phyloP scores from a whole-genome alignment of 305 asterid genomes.

The Fraxinus floribunda region DNA sequence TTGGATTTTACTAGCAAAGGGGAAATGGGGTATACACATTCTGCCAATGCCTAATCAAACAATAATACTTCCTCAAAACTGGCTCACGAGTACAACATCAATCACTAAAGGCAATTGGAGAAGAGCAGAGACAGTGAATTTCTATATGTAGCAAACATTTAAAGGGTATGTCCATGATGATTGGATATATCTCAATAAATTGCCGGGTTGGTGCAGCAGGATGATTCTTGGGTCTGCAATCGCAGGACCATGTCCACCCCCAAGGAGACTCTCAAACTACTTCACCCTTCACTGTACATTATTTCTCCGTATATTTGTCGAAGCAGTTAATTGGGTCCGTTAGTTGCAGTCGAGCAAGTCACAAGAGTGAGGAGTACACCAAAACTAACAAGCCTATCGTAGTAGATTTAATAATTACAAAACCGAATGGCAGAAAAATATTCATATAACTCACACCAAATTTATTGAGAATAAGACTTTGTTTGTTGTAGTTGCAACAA shows the following conservation, averaged over 20 bases:
- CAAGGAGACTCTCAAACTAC: background rate
- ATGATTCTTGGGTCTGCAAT: background rate
- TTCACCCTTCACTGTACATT: background rate
- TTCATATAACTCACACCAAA: background rate
- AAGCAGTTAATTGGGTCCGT: background rate
- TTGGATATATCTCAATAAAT: slow-evolving; percentile 19
- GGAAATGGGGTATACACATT: slow-evolving; percentile 7
- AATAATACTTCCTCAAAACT: slow-evolving; percentile 26
- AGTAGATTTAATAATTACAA: background rate
- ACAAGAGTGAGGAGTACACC: background rate
- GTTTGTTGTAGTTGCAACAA: background rate
- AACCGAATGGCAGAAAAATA: background rate
- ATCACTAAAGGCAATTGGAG: slow-evolving; percentile 20
- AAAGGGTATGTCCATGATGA: slow-evolving; percentile 4
- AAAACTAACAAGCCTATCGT: background rate
- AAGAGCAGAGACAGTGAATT: slow-evolving; percentile 16
- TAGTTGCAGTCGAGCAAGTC: background rate
- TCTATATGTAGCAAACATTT: slow-evolving; percentile 28
- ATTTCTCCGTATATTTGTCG: background rate
- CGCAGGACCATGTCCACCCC: background rate
- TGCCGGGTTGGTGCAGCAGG: slow-evolving; percentile 25
- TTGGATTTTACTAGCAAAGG: slow-evolving; percentile 14
- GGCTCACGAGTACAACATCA: slow-evolving; percentile 19
- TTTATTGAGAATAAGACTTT: background rate
- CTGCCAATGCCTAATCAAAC: slow-evolving; percentile 19